These are phyloP conservation scores for Sporothrix pseudoabietina DNA, from an alignment of 2,329 filamentous ascomycete genomes.

Conservation along the genomic window DNA sequence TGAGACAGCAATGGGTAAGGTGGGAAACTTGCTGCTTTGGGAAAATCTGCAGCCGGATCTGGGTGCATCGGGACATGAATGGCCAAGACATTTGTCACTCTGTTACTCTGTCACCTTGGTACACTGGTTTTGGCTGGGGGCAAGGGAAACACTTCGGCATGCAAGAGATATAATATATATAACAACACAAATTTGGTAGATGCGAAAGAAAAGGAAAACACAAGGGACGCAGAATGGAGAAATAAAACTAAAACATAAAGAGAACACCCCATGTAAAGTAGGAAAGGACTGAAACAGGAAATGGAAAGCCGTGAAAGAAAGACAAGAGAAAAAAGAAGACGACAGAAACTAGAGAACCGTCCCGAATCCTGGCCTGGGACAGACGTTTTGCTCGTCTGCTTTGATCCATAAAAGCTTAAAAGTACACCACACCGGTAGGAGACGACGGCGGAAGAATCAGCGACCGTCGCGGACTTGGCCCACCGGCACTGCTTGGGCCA, in stretches of 20 bases:
- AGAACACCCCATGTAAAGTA: not conserved
- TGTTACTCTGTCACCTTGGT: not conserved
- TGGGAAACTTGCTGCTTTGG: not conserved
- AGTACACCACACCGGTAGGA: not conserved
- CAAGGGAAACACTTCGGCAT: not conserved
- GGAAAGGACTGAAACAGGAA: not conserved
- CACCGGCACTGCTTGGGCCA: too few species aligned
- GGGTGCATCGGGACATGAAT: too few species aligned
- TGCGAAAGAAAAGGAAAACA: constrained; percentile 19
- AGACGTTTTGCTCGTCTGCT: not conserved
- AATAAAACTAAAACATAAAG: not conserved
- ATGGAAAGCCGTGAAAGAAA: not conserved
- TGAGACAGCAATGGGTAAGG: not conserved
- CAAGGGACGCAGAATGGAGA: not conserved
- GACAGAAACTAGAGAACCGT: not conserved
- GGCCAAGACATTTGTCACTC: not conserved
- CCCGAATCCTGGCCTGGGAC: not conserved
- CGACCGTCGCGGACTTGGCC: too few species aligned
- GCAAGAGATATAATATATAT: constrained; percentile 23
- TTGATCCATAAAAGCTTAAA: not conserved
- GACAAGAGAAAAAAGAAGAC: not conserved
- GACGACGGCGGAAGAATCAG: not conserved
- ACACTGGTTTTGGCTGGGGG: not conserved
- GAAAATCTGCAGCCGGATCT: not conserved
- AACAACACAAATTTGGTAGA: constrained; percentile 24